Percentiles rank a stretch among this genome's conserved stretches.
phyloP scores from a whole-genome alignment of 805 yeast genomes.

The Saccharomycopsis babjevae region DNA sequence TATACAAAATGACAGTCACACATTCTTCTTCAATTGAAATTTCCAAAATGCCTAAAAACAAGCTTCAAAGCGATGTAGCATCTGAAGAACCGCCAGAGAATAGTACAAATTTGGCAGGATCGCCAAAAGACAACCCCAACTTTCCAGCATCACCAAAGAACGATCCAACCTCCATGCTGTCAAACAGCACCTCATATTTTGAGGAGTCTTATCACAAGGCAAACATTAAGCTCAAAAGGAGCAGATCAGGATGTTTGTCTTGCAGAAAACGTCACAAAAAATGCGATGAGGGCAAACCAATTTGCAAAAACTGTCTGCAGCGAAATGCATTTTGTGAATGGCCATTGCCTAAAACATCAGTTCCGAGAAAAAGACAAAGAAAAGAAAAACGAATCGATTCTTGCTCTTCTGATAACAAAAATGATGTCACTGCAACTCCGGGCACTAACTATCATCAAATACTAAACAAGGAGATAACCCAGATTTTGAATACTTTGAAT shows the following conservation, averaged over 20 bases:
- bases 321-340: conserved; percentile 39
- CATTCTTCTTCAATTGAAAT: too few relatives aligned
- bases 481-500: not conserved
- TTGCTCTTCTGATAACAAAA: not conserved
- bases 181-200: too few relatives aligned
- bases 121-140: too few relatives aligned
- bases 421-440: not conserved
- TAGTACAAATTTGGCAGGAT: too few relatives aligned
- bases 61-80: too few relatives aligned
- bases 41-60: too few relatives aligned
- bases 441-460: conserved; percentile 14
- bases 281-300: conserved; percentile 56
- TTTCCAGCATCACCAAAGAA: too few relatives aligned
- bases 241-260: conserved; percentile 42
- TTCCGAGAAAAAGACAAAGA: conserved; percentile 1
- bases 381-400: not conserved
- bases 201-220: too few relatives aligned
- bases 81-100: too few relatives aligned
- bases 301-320: conserved; percentile 40
- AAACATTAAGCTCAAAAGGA: conserved; percentile 18
- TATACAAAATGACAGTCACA: too few relatives aligned
- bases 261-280: conserved; percentile 60
- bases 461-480: conserved; percentile 2
- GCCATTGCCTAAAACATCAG: conserved; percentile 20
- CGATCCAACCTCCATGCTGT: too few relatives aligned